phyloP scores from a whole-genome alignment of 257 asterid species.

The Capsicum pubescens region DNA sequence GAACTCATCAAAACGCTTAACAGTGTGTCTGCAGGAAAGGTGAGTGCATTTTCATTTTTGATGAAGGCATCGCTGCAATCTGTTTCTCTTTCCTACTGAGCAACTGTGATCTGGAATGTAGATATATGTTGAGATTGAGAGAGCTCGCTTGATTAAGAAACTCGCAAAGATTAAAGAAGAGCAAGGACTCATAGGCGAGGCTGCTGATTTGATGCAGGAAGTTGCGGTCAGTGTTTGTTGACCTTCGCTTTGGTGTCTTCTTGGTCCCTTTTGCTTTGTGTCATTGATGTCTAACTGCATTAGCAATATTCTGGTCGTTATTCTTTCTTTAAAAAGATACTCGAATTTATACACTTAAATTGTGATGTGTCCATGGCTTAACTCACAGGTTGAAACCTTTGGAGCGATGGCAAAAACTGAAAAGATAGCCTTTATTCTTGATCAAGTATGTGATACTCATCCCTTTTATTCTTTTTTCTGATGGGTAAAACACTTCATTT shows the following conservation, averaged over 20 bases:
- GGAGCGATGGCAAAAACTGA: constrained; percentile 99
- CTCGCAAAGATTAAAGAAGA: constrained; percentile 94
- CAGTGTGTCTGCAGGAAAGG: constrained; percentile 96
- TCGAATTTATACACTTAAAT: neutral
- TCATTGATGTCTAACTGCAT: neutral
- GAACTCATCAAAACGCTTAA: constrained; percentile 92
- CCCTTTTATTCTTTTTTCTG: constrained; percentile 4
- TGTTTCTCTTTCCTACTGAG: constrained; percentile 21
- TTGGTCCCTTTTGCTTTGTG: neutral
- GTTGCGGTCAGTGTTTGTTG: constrained; percentile 75
- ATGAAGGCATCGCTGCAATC: neutral
- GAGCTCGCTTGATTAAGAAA: constrained; percentile 92
- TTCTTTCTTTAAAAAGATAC: neutral
- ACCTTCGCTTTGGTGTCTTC: neutral
- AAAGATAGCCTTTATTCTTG: constrained; percentile 95
- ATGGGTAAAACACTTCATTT: constrained; percentile 13
- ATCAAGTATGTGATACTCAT: constrained; percentile 64
- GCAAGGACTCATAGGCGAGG: constrained; percentile 87
- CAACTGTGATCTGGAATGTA: constrained; percentile 31
- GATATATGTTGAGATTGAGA: constrained; percentile 98
- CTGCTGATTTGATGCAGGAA: constrained; percentile 99
- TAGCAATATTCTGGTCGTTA: neutral
- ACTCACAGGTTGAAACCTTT: constrained; percentile 86
- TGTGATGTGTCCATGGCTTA: neutral
- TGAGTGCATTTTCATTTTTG: constrained; percentile 33